Conservation (phyloP, 495 filamentous ascomycete species). For the Penicillium flavigenum region DNA sequence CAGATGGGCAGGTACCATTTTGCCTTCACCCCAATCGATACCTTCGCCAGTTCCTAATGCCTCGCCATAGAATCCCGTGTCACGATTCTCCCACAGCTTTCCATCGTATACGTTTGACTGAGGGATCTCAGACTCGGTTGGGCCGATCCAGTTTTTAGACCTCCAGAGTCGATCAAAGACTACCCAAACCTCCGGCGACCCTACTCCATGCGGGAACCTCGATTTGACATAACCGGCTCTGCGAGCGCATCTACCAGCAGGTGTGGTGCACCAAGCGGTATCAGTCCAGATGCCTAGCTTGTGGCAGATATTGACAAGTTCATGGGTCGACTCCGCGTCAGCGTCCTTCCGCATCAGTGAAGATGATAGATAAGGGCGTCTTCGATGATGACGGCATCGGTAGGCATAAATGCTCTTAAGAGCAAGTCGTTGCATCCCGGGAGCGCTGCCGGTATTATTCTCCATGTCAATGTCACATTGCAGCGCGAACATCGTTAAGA, state of each 20-base stretch:
- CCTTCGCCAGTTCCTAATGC: constrained; percentile 50
- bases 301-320: constrained; percentile 61
- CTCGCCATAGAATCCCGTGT: constrained; percentile 56
- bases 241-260: constrained; percentile 56
- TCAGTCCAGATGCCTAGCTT: constrained; percentile 63
- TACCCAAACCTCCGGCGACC: constrained; percentile 60
- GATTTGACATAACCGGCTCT: constrained; percentile 58
- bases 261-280: constrained; percentile 63
- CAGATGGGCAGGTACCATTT: constrained; percentile 53
- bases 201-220: constrained; percentile 51
- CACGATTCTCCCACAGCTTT: constrained; percentile 58
- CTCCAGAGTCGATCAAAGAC: constrained; percentile 63
- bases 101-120: constrained; percentile 38
- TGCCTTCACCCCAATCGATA: constrained; percentile 51
- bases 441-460: constrained; percentile 34
- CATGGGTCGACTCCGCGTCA: constrained; percentile 61
- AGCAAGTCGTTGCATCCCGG: constrained; percentile 42
- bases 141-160: constrained; percentile 59
- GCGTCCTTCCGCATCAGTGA: constrained; percentile 58
- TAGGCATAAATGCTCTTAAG: constrained; percentile 62
- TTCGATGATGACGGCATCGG: constrained; percentile 59
- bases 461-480: constrained; percentile 48
- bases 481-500: constrained; percentile 50
- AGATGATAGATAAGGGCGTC: constrained; percentile 57
- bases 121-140: constrained; percentile 24